Evolutionary conservation across 1,139 yeast species (phyloP).

Genomic region (Eremothecium sinecaudum): DNA sequence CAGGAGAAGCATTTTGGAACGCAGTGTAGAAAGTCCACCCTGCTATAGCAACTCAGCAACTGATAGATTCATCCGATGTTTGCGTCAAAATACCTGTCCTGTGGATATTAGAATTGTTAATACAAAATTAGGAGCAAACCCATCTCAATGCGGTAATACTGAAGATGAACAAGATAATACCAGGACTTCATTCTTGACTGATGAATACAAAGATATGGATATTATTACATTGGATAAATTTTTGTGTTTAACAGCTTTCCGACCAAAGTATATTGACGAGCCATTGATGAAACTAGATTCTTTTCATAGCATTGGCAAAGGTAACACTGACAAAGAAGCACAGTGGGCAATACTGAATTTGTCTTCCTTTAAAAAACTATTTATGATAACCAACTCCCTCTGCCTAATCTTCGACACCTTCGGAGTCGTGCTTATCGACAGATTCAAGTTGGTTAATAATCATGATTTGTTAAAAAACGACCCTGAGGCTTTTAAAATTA

Average conservation of each 20-base stretch:
- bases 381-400: constrained; percentile 17
- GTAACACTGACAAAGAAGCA: constrained; percentile 4
- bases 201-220: constrained; percentile 21
- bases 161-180: constrained; percentile 5
- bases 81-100: constrained; percentile 18
- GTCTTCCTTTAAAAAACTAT: constrained; percentile 20
- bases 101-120: constrained; percentile 17
- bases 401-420: constrained; percentile 19
- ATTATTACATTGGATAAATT: constrained; percentile 19
- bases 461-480: constrained; percentile 9
- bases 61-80: constrained; percentile 14
- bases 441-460: constrained; percentile 11
- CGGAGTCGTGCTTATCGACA: constrained; percentile 21
- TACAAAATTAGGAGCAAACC: constrained; percentile 4
- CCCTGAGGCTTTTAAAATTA: constrained; percentile 13
- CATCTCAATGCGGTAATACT: constrained; percentile 3
- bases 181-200: constrained; percentile 22
- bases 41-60: constrained; percentile 12
- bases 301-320: constrained; percentile 9
- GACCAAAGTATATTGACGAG: constrained; percentile 21
- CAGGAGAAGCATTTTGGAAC: constrained; percentile 7
- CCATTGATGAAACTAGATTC: constrained; percentile 16
- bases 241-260: constrained; percentile 16
- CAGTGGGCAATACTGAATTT: constrained; percentile 12
- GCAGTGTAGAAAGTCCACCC: constrained; percentile 12